These are phyloP conservation scores for Mycosarcoma mackinlayi DNA, from an alignment of 1,284 basidiomycete genomes.

Conservation along the genomic window DNA sequence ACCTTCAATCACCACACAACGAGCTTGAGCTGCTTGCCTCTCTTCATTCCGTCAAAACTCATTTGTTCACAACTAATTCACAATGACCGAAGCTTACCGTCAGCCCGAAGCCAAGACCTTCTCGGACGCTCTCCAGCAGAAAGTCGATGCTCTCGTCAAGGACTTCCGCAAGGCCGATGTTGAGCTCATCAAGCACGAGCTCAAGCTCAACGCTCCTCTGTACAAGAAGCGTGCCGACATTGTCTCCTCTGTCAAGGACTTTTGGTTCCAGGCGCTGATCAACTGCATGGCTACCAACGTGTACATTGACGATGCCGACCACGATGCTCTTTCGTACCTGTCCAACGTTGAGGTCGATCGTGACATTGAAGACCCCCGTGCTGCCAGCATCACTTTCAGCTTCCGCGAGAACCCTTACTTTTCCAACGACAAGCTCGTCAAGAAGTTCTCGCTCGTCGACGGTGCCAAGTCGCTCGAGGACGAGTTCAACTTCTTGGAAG, in stretches of 20 bases:
- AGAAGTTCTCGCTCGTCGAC: slow-evolving; percentile 57
- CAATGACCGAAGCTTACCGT: slow-evolving; percentile 39
- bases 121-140: slow-evolving; percentile 42
- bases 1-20: not conserved
- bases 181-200: slow-evolving; percentile 59
- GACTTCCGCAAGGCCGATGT: slow-evolving; percentile 57
- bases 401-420: slow-evolving; percentile 65
- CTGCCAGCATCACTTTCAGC: slow-evolving; percentile 58
- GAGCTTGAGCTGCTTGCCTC: not conserved
- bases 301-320: slow-evolving; percentile 66
- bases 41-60: not conserved
- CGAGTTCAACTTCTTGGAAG: slow-evolving; percentile 63
- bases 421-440: slow-evolving; percentile 55
- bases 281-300: slow-evolving; percentile 64
- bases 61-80: not conserved
- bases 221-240: slow-evolving; percentile 62
- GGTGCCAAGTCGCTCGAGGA: slow-evolving; percentile 54
- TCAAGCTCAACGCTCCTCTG: slow-evolving; percentile 60
- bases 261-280: slow-evolving; percentile 64
- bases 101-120: slow-evolving; percentile 50
- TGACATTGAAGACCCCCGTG: slow-evolving; percentile 59
- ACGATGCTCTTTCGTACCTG: slow-evolving; percentile 58
- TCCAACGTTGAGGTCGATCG: slow-evolving; percentile 58
- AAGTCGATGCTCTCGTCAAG: slow-evolving; percentile 51
- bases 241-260: slow-evolving; percentile 55